Base-by-base conservation (phyloP, 176 grass and related monocot genomes). In the Musa acuminata region DNA sequence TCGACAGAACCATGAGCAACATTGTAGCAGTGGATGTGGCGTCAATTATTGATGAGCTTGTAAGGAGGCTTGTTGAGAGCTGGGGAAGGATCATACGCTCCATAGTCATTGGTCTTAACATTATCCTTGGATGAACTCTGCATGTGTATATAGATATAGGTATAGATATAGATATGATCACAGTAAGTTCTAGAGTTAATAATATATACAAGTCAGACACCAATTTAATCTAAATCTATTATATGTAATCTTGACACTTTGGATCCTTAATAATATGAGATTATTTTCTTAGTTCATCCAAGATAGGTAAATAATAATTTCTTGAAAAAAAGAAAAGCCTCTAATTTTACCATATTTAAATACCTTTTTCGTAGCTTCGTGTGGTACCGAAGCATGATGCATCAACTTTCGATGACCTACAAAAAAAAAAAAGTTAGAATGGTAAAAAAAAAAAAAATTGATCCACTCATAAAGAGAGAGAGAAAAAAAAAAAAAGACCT, bases 81-180 rank as follows among this genome's bases (percentile, higher is more conserved):
- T 11, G 67, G 67, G n/a, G 67, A 51, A 70, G 67, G 67, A 51
- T 70, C 67, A 70, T 70, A 70, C 21, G 48, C 0, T 51, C 67
- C 67, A 51, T 70, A 70, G 67, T 70, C 67, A 21, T 70, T 70
- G 11, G 67, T 70, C 51, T 9, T 70, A 20, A 70, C 67, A 51
- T 51, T 9, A 20, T 13, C 48, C 21, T n/a, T 60, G 0, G 6
- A 14, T 21, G 17, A 16, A 65, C 13, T 65, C 63, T 43, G 35
- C 35, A 43, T 35, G 4, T 5, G 29, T 35, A 0, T 43, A 4
- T 43, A 43, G 3, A 6, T 43, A 43, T 6, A n/a, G n/a, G n/a
- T 35, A 35, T 5, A 5, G 23, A 23, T 35, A 35, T 0, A 35
- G 3, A 6, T 43, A 43, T 6, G 35, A 43, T 6, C 35, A 43